phyloP scores from a whole-genome alignment of 495 filamentous ascomycete genomes.

The Ramalina peruviana region DNA sequence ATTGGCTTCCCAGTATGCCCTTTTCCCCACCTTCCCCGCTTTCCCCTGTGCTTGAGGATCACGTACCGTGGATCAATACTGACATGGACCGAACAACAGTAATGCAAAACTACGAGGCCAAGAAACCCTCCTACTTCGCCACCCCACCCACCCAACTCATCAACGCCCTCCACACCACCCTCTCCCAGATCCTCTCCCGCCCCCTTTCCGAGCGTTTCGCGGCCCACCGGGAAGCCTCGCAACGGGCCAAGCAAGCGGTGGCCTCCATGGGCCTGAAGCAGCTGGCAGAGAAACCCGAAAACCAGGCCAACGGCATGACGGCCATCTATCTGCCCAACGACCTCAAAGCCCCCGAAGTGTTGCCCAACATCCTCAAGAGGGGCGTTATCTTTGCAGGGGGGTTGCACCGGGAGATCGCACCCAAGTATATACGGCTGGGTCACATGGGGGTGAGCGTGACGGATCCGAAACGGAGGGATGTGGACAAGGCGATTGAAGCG shows the following conservation, averaged over 20 bases:
- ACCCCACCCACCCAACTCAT: slow-evolving; percentile 91
- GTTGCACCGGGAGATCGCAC: slow-evolving; percentile 73
- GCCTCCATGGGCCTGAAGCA: slow-evolving; percentile 72
- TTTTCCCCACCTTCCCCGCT: background rate
- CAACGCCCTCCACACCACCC: slow-evolving; percentile 85
- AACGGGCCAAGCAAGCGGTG: slow-evolving; percentile 70
- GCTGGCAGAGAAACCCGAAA: slow-evolving; percentile 66
- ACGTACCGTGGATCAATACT: too few species aligned
- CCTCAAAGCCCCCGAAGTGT: slow-evolving; percentile 61
- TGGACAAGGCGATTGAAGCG: slow-evolving; percentile 67
- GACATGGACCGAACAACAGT: slow-evolving; percentile 29
- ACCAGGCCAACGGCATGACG: slow-evolving; percentile 95
- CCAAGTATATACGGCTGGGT: slow-evolving; percentile 63
- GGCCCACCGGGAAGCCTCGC: slow-evolving; percentile 57
- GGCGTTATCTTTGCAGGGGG: slow-evolving; percentile 91
- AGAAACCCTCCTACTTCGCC: slow-evolving; percentile 94
- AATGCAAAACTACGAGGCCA: slow-evolving; percentile 97
- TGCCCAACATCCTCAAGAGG: slow-evolving; percentile 77
- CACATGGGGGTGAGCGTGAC: slow-evolving; percentile 93
- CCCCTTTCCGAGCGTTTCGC: slow-evolving; percentile 71
- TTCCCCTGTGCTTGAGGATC: too few species aligned
- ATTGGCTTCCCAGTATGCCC: slow-evolving; percentile 75
- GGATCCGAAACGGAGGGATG: slow-evolving; percentile 43
- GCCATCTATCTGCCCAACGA: slow-evolving; percentile 87
- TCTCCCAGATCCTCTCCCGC: slow-evolving; percentile 67